These are phyloP conservation scores for Trichoderma gracile DNA, from an alignment of 2,329 filamentous ascomycete genomes.

Conservation along the genomic window DNA sequence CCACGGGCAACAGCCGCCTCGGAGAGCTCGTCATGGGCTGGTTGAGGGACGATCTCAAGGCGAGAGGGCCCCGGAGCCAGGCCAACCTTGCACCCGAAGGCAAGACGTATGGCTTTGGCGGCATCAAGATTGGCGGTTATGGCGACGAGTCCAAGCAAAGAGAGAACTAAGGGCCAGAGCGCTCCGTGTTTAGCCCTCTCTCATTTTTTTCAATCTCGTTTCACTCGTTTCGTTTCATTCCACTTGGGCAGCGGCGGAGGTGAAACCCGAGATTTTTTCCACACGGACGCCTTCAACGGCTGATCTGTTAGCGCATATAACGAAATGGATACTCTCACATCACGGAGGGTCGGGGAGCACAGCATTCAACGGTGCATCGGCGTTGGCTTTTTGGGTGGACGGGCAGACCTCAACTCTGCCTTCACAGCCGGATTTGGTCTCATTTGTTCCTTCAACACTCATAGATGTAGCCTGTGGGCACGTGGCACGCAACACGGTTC, in stretches of 20 bases:
- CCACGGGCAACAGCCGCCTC: conserved; percentile 73
- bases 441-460: conserved; percentile 33
- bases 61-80: conserved; percentile 73
- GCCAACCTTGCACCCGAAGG: conserved; percentile 60
- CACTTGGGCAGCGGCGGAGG: neutral
- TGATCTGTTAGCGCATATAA: neutral
- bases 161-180: conserved; percentile 30
- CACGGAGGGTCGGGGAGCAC: neutral
- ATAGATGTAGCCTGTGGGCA: conserved; percentile 17
- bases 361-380: conserved; percentile 33
- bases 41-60: conserved; percentile 77
- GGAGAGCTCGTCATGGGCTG: conserved; percentile 86
- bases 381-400: conserved; percentile 29
- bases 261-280: neutral
- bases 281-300: conserved; percentile 12
- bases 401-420: conserved; percentile 40
- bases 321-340: neutral
- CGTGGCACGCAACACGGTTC: neutral
- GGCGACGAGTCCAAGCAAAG: conserved; percentile 53
- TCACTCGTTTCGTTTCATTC: too few relatives aligned
- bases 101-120: conserved; percentile 59
- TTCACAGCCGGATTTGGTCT: conserved; percentile 29
- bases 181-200: neutral
- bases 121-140: conserved; percentile 57
- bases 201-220: too few relatives aligned